Base-by-base conservation (phyloP, 441 rosid species). In the Hura crepitans region DNA sequence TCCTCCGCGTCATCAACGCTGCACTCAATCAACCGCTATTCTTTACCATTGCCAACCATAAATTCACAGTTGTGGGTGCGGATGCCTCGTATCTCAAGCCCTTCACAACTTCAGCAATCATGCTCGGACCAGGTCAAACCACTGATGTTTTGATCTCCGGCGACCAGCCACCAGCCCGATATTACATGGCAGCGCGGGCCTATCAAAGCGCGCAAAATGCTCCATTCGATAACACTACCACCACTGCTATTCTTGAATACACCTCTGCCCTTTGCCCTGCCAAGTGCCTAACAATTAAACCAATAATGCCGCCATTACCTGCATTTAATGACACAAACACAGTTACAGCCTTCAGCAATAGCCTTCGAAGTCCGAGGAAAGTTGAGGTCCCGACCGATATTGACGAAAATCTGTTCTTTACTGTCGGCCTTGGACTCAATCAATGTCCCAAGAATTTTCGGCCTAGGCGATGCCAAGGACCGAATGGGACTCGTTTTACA, bases 51-150 rank as follows among this genome's bases (percentile, higher is more conserved):
- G 98, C 96, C 77, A 89, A 86, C 83, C 98, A 93, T 76, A 69
- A 63, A 22, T 75, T 93, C 68, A 89, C 94, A 0, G 98, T 93
- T 12, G 94, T 93, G 0, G 96, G 90, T 17, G 98, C 94, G 1
- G 98, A 93, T 65, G 97, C 97, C 1, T 81, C 90, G 9, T 93
- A 93, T 68, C 37, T 77, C n/a, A 91, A 89, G 71, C 97, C 92
- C 33, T 89, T 91, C 78, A 83, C 87, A 47, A 88, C 93, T 43
- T 81, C 84, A 0, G 92, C 89, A 11, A 82, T 93, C 50, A 77
- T 88, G 90, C 49, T 93, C 12, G 98, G 97, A 55, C 97, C 98
- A 0, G 97, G 98, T n/a, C 98, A 93, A 70, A 93, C 98, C 68
- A 93, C 96, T 0, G 98, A 93, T n/a, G 93, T 93, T 63, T 70